Base-by-base conservation (phyloP, 805 yeast genomes). In the Ogataea zsoltii region DNA sequence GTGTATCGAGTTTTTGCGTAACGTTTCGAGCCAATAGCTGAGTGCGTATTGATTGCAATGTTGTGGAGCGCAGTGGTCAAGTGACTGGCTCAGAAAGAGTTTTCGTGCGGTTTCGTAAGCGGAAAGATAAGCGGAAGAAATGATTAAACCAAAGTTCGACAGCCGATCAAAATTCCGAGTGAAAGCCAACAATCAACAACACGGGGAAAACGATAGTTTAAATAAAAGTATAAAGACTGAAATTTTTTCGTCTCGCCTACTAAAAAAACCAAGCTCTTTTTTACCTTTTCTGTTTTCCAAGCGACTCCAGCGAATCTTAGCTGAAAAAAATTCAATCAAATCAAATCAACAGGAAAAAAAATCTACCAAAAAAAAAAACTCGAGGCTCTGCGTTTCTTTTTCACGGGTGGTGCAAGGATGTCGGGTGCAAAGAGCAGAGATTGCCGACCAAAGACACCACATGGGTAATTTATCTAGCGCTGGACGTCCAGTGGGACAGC, bases 21-120 rank as follows among this genome's bases (percentile, higher is more conserved):
- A 23, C 9, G 26, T 6, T 9, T 21, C 25, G 25, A 21, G 25
- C 25, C 25, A 21, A 9, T 21, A 21, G 25, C 25, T 21, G 25
- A 21, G 58, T 51, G 44, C 51, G 50, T 55, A 54, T 54, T 50
- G 25, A 45, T 2, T 38, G 11, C 17, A 26, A 23, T 25, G 31
- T 28, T 28, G 13, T 28, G 13, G 31, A 37, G 23, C 15, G 23
- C 12, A 6, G 26, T 10, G 11, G 17, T 26, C 40, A n/a, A 13
- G 25, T 23, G 15, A 15, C 15, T 36, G 29, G n/a, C n/a, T n/a
- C n/a, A n/a, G 9, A 21, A 21, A 6, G 7, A 21, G 25, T 21
- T 5, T 21, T 21, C 25, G 25, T 21, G 25, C 25, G 25, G 25
- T 6, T 21, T 21, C 25, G 25, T 21, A 21, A 21, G 25, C 25